Percentiles rank a stretch among this genome's conserved stretches.
Evolutionary conservation across 2,329 filamentous ascomycete species (phyloP).

Genomic region (Tolypocladium ovalisporum): DNA sequence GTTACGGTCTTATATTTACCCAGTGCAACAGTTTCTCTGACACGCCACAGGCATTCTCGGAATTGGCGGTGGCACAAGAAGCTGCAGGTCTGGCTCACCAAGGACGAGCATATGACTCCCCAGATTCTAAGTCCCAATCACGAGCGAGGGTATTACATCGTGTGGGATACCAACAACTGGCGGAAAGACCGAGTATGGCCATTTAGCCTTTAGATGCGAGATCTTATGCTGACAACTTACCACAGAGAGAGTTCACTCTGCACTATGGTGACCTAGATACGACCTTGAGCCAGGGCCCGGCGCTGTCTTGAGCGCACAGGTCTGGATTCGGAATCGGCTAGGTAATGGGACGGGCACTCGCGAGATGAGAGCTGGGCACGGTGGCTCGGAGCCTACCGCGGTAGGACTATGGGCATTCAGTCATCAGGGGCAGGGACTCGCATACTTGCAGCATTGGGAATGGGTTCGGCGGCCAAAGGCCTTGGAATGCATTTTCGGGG

Average conservation of each 20-base stretch:
- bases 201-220: slow-evolving; percentile 10
- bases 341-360: slow-evolving; percentile 1
- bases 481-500: slow-evolving; percentile 19
- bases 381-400: slow-evolving; percentile 7
- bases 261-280: slow-evolving; percentile 53
- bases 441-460: slow-evolving; percentile 17
- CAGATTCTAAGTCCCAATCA: slow-evolving; percentile 46
- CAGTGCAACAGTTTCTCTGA: background rate
- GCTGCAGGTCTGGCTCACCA: slow-evolving; percentile 54
- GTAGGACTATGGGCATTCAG: slow-evolving; percentile 19
- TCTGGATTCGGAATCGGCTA: background rate
- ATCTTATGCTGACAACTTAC: slow-evolving; percentile 2
- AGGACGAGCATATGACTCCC: slow-evolving; percentile 55
- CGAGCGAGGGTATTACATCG: slow-evolving; percentile 55
- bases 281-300: slow-evolving; percentile 21
- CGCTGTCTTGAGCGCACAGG: slow-evolving; percentile 13
- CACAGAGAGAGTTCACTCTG: slow-evolving; percentile 47
- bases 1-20: slow-evolving; percentile 9
- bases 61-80: slow-evolving; percentile 64
- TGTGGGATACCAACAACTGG: slow-evolving; percentile 54
- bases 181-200: slow-evolving; percentile 48
- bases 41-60: slow-evolving; percentile 40
- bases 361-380: slow-evolving; percentile 4
- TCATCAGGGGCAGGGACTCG: slow-evolving; percentile 17
- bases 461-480: slow-evolving; percentile 15